These are phyloP conservation scores for Malbranchea cinnamomea DNA, from an alignment of 2,329 filamentous ascomycete species.

Conservation along the genomic window DNA sequence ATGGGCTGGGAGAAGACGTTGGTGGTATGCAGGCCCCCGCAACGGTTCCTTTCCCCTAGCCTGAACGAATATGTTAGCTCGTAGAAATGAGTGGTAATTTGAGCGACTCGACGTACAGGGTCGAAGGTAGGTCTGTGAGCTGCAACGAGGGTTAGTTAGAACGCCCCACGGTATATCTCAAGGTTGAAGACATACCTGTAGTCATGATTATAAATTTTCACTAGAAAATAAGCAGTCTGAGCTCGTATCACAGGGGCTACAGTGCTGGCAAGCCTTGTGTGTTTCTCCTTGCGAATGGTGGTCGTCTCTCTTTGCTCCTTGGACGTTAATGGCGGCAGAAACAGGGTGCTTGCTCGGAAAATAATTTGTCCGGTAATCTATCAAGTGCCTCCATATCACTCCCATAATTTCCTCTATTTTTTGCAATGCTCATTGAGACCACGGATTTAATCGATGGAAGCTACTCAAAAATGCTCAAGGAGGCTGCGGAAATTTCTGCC, in stretches of 20 bases:
- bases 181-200: constrained; percentile 20
- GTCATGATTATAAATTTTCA: too few relatives aligned
- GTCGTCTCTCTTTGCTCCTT: too few relatives aligned
- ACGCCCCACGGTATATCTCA: neutral
- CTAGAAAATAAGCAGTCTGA: too few relatives aligned
- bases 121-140: constrained; percentile 87
- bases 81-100: constrained; percentile 11
- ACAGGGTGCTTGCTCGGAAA: too few relatives aligned
- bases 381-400: neutral
- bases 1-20: constrained; percentile 84
- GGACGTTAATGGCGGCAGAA: too few relatives aligned
- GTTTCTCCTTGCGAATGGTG: too few relatives aligned
- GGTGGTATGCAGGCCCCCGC: constrained; percentile 86
- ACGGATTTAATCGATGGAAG: too few relatives aligned
- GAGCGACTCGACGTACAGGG: constrained; percentile 42
- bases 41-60: constrained; percentile 90
- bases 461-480: constrained; percentile 11
- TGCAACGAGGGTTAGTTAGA: constrained; percentile 25
- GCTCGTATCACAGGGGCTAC: too few relatives aligned
- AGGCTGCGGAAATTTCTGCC: constrained; percentile 58
- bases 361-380: neutral
- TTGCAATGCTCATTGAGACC: constrained; percentile 5
- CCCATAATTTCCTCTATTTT: neutral
- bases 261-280: too few relatives aligned
- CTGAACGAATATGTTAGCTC: constrained; percentile 28